Base-by-base conservation (phyloP, 345 rosid species). In the Clausena lansium region DNA sequence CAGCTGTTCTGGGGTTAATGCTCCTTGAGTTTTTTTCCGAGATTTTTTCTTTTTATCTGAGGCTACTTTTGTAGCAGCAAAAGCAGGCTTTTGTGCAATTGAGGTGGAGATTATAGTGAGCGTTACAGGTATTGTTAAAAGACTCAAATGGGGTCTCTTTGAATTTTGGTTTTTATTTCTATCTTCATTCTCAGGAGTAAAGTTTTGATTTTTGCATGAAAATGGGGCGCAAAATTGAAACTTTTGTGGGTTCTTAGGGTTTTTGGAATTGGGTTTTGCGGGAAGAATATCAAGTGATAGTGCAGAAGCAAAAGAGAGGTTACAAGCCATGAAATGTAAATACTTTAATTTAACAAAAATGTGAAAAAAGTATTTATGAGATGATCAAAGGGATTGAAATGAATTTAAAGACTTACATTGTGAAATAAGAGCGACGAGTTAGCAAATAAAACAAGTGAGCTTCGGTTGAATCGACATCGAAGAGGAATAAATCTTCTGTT, bases 1-100 rank as follows among this genome's bases (percentile, higher is more conserved):
- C 28, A 93, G 87, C 87, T 94, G 97, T 55, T 91, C 97, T 0
- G 89, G 88, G 17, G 94, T 88, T 58, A 88, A 81, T 22, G 89
- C 81, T 73, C 91, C 95, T 66, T 83, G 87, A 30, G 89, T 9
- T 76, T 84, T 94, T 85, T 86, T 93, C 76, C 71, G 87, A 47
- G 86, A 27, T 83, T 81, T 88, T 80, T 87, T 75, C 77, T 63
- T 91, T 70, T 75, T 94, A 76, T 63, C 89, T 0, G 88, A 80
- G 33, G 60, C 39, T 45, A 77, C 84, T 71, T 86, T 91, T 39
- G 91, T 80, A 1, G 91, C 87, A 9, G 90, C 92, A 22, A 85
- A 80, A 36, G 83, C 81, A 9, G 86, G 82, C 3, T 75, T 75
- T 58, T 83, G 86, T 0, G 90, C 78, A 3, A 95, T 83, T 35